A percentile compares a stretch with the other conserved stretches of the same genome.
Evolutionary conservation across 805 yeast species (phyloP).

Genomic region (Blastobotrys americana): DNA sequence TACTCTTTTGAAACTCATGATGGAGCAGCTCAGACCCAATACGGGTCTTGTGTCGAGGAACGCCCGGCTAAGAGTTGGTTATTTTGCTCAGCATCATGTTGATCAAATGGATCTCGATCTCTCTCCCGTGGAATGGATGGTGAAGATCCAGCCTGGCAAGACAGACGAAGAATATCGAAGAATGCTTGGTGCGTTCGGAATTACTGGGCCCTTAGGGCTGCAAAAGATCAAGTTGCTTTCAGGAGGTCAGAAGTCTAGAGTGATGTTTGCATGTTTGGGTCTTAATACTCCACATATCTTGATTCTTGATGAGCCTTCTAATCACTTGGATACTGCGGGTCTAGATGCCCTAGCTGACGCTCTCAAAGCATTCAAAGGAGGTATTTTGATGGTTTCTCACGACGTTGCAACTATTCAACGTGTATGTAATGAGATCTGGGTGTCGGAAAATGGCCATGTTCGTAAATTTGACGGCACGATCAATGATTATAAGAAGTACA

Average conservation of each 20-base stretch:
- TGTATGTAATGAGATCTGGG: constrained; percentile 94
- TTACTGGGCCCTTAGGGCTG: constrained; percentile 86
- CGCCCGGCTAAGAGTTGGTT: constrained; percentile 85
- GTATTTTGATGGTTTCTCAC: constrained; percentile 95
- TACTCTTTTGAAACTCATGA: constrained; percentile 76
- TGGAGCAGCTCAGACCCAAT: constrained; percentile 68
- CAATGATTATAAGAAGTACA: constrained; percentile 82
- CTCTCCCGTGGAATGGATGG: constrained; percentile 93
- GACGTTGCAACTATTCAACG: constrained; percentile 85
- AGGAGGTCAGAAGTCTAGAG: constrained; percentile 98
- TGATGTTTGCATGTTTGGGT: constrained; percentile 94
- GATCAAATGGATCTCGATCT: constrained; percentile 87
- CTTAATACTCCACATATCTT: constrained; percentile 83
- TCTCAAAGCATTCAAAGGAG: constrained; percentile 81
- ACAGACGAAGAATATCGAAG: constrained; percentile 95
- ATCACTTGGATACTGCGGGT: constrained; percentile 97
- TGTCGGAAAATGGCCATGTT: constrained; percentile 80
- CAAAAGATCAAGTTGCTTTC: constrained; percentile 85
- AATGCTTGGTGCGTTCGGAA: constrained; percentile 94
- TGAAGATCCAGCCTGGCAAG: constrained; percentile 81
- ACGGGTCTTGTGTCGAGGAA: constrained; percentile 75
- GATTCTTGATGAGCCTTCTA: constrained; percentile 94
- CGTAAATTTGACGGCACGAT: constrained; percentile 73
- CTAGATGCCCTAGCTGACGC: constrained; percentile 93
- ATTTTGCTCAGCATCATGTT: constrained; percentile 97